Conservation (phyloP, 2,329 filamentous ascomycete genomes). For the Nigrograna mackinnonii region DNA sequence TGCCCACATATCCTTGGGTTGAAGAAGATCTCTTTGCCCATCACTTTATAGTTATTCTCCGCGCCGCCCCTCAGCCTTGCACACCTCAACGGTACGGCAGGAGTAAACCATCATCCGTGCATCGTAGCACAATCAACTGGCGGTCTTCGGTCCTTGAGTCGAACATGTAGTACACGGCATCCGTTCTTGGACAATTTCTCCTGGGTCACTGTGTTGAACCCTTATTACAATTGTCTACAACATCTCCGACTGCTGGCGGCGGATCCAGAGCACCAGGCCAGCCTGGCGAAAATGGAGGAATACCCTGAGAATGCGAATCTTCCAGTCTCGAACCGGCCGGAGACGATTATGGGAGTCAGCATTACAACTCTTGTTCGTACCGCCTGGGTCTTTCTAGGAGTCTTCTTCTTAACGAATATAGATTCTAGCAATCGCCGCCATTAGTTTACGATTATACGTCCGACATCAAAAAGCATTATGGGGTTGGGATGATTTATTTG, state of each 20-base stretch:
- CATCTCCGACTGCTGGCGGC: constrained; percentile 9
- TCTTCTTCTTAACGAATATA: constrained; percentile 14
- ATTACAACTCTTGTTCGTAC: constrained; percentile 32
- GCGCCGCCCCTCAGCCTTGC: no score
- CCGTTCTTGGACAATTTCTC: no score
- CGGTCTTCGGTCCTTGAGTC: no score
- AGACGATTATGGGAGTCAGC: constrained; percentile 29
- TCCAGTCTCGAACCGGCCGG: constrained; percentile 29
- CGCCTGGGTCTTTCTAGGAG: not conserved
- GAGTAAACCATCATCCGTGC: no score
- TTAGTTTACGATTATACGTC: constrained; percentile 32
- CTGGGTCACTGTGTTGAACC: no score
- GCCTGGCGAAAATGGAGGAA: constrained; percentile 1
- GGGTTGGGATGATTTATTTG: constrained; percentile 41
- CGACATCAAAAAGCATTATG: constrained; percentile 29
- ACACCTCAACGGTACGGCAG: no score
- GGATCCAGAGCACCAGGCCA: not conserved
- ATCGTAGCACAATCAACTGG: no score
- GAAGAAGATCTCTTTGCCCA: no score
- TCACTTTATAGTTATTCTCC: no score
- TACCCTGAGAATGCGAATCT: constrained; percentile 31
- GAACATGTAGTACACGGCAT: no score
- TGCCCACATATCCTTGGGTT: no score
- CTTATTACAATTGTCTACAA: no score
- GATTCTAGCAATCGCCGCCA: constrained; percentile 26